Evolutionary conservation across 1,284 basidiomycete species (phyloP).

Genomic region (Kwoniella shivajii): DNA sequence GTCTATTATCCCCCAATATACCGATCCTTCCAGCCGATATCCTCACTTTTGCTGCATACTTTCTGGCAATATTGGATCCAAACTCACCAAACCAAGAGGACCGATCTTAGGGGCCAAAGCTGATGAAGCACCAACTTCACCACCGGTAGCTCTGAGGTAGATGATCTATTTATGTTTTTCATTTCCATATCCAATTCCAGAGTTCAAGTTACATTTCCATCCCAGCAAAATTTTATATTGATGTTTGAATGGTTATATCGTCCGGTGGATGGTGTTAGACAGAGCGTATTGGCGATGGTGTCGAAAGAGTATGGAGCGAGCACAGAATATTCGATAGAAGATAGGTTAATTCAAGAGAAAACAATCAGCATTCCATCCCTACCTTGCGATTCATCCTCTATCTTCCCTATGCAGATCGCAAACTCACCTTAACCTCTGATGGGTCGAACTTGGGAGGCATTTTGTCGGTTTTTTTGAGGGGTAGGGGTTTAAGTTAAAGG

Average conservation of each 20-base stretch:
- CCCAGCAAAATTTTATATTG: too few relatives aligned
- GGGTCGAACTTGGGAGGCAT: conserved; percentile 57
- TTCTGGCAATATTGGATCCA: too few relatives aligned
- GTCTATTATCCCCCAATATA: too few relatives aligned
- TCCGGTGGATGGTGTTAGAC: too few relatives aligned
- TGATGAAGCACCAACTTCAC: conserved; percentile 99
- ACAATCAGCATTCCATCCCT: conserved; percentile 6
- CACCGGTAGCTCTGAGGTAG: conserved; percentile 98
- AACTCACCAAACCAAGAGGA: conserved; percentile 95
- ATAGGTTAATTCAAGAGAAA: not conserved
- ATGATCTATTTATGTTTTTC: conserved; percentile 66
- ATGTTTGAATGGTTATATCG: too few relatives aligned
- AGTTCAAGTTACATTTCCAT: too few relatives aligned
- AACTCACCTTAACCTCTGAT: conserved; percentile 52
- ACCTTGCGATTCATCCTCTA: not conserved
- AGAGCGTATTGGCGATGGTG: too few relatives aligned
- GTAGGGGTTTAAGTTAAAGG: conserved; percentile 10
- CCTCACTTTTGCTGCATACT: too few relatives aligned
- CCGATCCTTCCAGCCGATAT: too few relatives aligned
- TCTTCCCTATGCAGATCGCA: not conserved
- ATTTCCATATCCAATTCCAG: not conserved
- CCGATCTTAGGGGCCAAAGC: conserved; percentile 99
- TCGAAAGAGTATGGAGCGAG: too few relatives aligned
- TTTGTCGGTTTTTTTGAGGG: conserved; percentile 18
- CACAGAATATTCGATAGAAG: not conserved